Conservation (phyloP, 306 rosid genomes). For the Rosa chinensis region DNA sequence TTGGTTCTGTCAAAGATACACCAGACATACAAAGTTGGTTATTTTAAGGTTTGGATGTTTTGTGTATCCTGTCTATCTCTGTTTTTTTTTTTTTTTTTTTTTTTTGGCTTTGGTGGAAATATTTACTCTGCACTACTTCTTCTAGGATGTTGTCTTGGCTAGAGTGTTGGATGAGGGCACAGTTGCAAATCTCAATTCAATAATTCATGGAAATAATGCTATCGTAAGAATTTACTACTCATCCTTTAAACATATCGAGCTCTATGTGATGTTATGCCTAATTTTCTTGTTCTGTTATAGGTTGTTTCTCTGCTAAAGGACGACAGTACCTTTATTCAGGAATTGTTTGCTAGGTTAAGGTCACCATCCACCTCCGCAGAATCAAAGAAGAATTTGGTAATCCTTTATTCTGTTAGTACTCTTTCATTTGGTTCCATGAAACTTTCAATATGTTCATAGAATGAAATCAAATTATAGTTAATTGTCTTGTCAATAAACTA, state of each 20-base stretch:
- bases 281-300: constrained; percentile 42
- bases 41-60: constrained; percentile 67
- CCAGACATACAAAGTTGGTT: constrained; percentile 94
- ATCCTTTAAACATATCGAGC: constrained; percentile 13
- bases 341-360: constrained; percentile 80
- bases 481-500: neutral
- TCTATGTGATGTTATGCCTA: constrained; percentile 19
- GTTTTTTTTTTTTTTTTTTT: neutral
- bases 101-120: constrained; percentile 18
- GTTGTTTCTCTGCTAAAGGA: constrained; percentile 88
- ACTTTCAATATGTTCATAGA: neutral
- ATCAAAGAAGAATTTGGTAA: constrained; percentile 87
- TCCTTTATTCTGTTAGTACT: constrained; percentile 12
- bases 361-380: constrained; percentile 65
- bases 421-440: neutral
- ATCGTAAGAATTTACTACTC: constrained; percentile 49
- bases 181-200: constrained; percentile 78
- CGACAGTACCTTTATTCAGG: constrained; percentile 86
- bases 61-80: neutral
- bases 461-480: neutral
- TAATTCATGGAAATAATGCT: constrained; percentile 85
- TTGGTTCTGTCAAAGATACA: constrained; percentile 86
- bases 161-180: constrained; percentile 85
- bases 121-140: constrained; percentile 33
- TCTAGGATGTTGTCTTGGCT: constrained; percentile 90